Percentiles rank a stretch among this genome's conserved stretches.
These are phyloP conservation scores for Blastocystis sp. DNA, from an alignment of 352 stramenopile genomes.

Conservation along the genomic window DNA sequence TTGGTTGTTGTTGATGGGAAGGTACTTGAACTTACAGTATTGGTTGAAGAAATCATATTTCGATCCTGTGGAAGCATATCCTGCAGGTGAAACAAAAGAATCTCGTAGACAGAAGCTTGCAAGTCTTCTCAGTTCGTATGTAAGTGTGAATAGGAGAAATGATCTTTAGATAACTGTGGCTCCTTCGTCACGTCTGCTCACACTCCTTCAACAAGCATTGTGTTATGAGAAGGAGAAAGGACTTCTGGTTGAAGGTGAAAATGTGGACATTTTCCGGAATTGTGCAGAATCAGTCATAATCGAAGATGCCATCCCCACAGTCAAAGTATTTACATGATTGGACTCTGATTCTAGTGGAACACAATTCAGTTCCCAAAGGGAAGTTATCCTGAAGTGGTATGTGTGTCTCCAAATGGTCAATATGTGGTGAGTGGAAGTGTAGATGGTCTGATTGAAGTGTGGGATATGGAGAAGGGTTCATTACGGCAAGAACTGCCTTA, in stretches of 20 bases:
- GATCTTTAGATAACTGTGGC: conserved; percentile 71
- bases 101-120: conserved; percentile 75
- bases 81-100: conserved; percentile 71
- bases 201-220: conserved; percentile 77
- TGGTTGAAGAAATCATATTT: conserved; percentile 72
- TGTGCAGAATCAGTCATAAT: neutral
- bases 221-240: conserved; percentile 74
- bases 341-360: conserved; percentile 65
- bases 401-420: conserved; percentile 79
- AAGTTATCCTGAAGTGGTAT: conserved; percentile 72
- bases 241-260: conserved; percentile 68
- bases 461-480: conserved; percentile 81
- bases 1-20: neutral
- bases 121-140: conserved; percentile 69
- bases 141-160: neutral
- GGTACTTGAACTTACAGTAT: conserved; percentile 73
- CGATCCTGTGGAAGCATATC: conserved; percentile 72
- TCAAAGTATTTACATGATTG: neutral
- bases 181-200: conserved; percentile 76
- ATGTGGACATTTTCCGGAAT: conserved; percentile 77
- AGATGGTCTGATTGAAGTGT: conserved; percentile 87
- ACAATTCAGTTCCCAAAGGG: conserved; percentile 82
- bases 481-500: conserved; percentile 83
- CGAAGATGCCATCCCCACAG: neutral
- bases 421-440: conserved; percentile 82